Conservation (phyloP, 2,329 filamentous ascomycete species). For the Coniochaeta sp. region DNA sequence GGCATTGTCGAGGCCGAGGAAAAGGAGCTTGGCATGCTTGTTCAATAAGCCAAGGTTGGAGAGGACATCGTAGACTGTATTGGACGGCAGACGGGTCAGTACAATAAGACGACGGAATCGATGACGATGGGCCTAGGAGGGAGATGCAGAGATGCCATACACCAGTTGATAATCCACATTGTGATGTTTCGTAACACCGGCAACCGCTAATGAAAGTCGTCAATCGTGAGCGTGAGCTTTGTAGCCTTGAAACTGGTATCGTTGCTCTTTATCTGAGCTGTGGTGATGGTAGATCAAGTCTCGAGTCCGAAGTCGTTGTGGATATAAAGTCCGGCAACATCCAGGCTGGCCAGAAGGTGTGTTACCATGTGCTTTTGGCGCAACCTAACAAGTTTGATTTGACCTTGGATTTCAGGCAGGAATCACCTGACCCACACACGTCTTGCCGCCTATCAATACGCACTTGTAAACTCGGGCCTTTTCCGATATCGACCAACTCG, state of each 20-base stretch:
- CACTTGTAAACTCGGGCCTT: no score
- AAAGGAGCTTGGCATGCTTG: conserved; percentile 93
- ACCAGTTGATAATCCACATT: conserved; percentile 97
- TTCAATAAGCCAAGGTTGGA: conserved; percentile 82
- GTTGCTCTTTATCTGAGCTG: neutral
- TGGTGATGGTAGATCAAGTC: neutral
- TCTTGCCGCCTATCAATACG: no score
- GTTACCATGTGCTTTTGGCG: neutral
- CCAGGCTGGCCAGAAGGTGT: neutral
- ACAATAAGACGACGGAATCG: neutral
- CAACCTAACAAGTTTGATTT: neutral
- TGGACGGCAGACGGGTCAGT: conserved; percentile 13
- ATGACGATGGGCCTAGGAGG: neutral
- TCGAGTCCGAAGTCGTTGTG: neutral
- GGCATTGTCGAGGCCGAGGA: conserved; percentile 88
- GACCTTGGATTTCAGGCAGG: neutral
- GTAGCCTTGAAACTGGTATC: neutral
- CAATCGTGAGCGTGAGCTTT: neutral
- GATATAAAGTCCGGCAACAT: neutral
- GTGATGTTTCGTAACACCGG: conserved; percentile 19
- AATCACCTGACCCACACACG: neutral
- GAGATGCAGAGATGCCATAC: conserved; percentile 42
- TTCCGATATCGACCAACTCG: no score
- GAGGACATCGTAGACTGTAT: conserved; percentile 79
- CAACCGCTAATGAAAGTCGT: neutral